Evolutionary conservation across 768 basidiomycete species (phyloP).

Genomic region (Pisolithus microcarpus): DNA sequence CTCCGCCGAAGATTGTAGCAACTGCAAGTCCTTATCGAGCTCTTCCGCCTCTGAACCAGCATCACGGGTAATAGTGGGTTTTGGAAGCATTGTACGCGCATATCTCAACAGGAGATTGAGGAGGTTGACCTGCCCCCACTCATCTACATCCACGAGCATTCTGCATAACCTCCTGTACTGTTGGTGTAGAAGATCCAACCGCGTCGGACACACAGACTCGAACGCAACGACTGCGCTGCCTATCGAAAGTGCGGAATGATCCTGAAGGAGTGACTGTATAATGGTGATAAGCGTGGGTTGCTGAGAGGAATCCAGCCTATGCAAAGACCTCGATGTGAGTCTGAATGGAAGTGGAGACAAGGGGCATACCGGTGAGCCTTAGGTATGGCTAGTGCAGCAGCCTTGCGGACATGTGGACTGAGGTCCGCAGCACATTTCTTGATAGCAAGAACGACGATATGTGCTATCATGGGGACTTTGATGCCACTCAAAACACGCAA

Average conservation of each 20-base stretch:
- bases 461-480: conserved; percentile 81
- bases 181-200: conserved; percentile 80
- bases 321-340: conserved; percentile 1
- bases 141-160: conserved; percentile 85
- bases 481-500: conserved; percentile 90
- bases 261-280: conserved; percentile 56
- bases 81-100: conserved; percentile 72
- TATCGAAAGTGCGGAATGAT: conserved; percentile 80
- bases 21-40: conserved; percentile 68
- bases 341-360: conserved; percentile 7
- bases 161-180: conserved; percentile 83
- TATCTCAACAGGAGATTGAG: conserved; percentile 77
- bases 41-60: conserved; percentile 41
- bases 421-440: conserved; percentile 88
- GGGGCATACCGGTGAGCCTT: conserved; percentile 68
- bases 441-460: conserved; percentile 79
- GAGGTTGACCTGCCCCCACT: conserved; percentile 89
- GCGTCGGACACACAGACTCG: conserved; percentile 76
- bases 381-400: conserved; percentile 83
- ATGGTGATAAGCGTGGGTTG: conserved; percentile 64
- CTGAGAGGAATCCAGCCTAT: conserved; percentile 68
- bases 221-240: conserved; percentile 86
- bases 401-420: conserved; percentile 93
- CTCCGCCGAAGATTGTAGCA: conserved; percentile 64
- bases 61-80: conserved; percentile 38